These are phyloP conservation scores for Triticum timopheevii DNA, from an alignment of 176 grass and related monocot genomes.

Conservation along the genomic window DNA sequence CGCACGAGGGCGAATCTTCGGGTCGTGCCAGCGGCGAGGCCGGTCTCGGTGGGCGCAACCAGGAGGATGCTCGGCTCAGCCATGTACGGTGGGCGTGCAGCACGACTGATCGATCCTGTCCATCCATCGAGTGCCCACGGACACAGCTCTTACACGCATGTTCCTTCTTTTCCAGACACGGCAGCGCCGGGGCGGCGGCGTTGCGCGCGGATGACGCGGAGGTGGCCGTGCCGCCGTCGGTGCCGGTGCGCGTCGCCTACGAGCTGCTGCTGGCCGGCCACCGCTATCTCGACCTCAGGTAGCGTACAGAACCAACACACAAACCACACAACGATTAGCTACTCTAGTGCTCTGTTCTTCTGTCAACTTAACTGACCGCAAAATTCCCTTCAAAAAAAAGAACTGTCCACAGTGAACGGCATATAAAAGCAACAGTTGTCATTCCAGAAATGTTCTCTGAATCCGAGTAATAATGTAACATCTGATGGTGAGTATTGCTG, in stretches of 20 bases:
- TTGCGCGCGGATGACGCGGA: neutral
- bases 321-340: neutral
- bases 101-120: too few species aligned
- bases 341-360: neutral
- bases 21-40: neutral
- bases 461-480: too few species aligned
- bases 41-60: neutral
- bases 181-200: neutral
- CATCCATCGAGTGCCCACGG: neutral
- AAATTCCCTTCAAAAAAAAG: too few species aligned
- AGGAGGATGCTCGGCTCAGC: neutral
- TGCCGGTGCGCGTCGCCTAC: conserved; percentile 73
- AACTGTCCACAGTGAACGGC: too few species aligned
- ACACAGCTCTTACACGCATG: neutral
- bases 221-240: conserved; percentile 48
- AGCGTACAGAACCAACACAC: neutral
- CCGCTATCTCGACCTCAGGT: conserved; percentile 84
- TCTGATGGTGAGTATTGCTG: too few species aligned
- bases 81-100: neutral
- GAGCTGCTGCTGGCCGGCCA: conserved; percentile 67
- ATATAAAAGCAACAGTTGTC: too few species aligned
- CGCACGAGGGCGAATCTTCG: fast-evolving
- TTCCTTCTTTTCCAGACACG: neutral
- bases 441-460: too few species aligned
- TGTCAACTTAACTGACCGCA: too few species aligned